phyloP scores from a whole-genome alignment of 805 yeast genomes.

The Candida andamanensis region DNA sequence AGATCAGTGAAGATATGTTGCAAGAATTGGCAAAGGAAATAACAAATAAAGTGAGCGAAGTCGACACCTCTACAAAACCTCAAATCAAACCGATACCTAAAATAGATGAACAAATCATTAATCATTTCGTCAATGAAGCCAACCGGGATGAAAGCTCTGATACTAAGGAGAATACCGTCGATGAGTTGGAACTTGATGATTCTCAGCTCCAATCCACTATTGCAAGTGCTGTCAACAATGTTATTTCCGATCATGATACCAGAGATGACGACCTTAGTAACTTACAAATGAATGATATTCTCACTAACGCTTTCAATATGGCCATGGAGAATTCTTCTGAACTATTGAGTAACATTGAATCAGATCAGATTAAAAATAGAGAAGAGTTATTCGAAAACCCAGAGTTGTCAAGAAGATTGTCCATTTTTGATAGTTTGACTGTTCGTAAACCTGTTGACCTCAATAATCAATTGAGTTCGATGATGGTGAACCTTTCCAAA shows the following conservation, averaged over 20 bases:
- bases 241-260: conserved; percentile 13
- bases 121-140: conserved; percentile 32
- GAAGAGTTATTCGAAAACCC: conserved; percentile 32
- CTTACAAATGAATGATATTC: conserved; percentile 57
- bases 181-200: conserved; percentile 7
- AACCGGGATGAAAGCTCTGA: conserved; percentile 13
- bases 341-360: conserved; percentile 33
- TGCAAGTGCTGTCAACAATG: conserved; percentile 53
- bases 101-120: conserved; percentile 31
- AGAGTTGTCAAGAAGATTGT: conserved; percentile 1
- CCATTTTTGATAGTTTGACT: conserved; percentile 4
- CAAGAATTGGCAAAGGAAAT: conserved; percentile 27
- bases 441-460: conserved; percentile 7
- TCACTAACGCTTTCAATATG: conserved; percentile 73
- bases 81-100: conserved; percentile 20
- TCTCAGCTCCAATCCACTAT: conserved; percentile 43
- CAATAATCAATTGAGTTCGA: conserved; percentile 23
- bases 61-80: conserved; percentile 1
- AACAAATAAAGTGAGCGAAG: conserved; percentile 25
- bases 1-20: conserved; percentile 16
- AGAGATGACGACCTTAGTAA: conserved; percentile 43
- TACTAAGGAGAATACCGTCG: background rate
- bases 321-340: conserved; percentile 62
- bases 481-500: conserved; percentile 8
- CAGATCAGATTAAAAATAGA: conserved; percentile 16